These are phyloP conservation scores for Wickerhamomyces sydowiorum DNA, from an alignment of 805 yeast species.

Conservation along the genomic window DNA sequence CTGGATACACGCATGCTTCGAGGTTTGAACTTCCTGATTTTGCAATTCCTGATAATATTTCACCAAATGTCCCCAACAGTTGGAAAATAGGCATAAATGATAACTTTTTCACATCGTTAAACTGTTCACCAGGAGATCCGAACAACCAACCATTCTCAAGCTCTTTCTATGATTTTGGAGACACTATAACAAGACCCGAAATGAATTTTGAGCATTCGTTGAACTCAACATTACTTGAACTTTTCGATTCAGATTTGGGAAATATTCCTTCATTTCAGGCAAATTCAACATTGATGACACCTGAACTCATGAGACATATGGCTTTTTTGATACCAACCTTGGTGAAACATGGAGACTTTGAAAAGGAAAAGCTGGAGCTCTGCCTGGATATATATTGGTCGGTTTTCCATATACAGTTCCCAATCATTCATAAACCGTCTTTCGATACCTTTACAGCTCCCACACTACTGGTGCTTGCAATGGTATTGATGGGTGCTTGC, in stretches of 20 bases:
- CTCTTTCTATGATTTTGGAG: slow-evolving; percentile 14
- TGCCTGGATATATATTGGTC: slow-evolving; percentile 41
- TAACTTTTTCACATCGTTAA: neutral
- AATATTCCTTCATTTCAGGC: slow-evolving; percentile 4
- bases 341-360: slow-evolving; percentile 15
- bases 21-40: too few relatives aligned
- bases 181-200: slow-evolving; percentile 16
- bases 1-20: too few relatives aligned
- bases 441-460: slow-evolving; percentile 40
- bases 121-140: too few relatives aligned
- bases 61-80: slow-evolving; percentile 11
- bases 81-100: slow-evolving; percentile 5
- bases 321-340: slow-evolving; percentile 13
- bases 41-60: slow-evolving; percentile 19
- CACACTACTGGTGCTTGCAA: slow-evolving; percentile 41
- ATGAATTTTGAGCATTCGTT: slow-evolving; percentile 15
- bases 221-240: slow-evolving; percentile 10
- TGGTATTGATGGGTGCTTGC: slow-evolving; percentile 51
- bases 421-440: slow-evolving; percentile 41
- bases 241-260: slow-evolving; percentile 5
- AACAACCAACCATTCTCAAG: slow-evolving; percentile 1
- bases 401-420: slow-evolving; percentile 47
- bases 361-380: slow-evolving; percentile 10
- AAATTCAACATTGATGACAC: slow-evolving; percentile 1
- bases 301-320: slow-evolving; percentile 1